Percentiles rank a stretch among this genome's conserved stretches.
phyloP scores from a whole-genome alignment of 2,329 filamentous ascomycete species.

The Botrytis sinoallii region DNA sequence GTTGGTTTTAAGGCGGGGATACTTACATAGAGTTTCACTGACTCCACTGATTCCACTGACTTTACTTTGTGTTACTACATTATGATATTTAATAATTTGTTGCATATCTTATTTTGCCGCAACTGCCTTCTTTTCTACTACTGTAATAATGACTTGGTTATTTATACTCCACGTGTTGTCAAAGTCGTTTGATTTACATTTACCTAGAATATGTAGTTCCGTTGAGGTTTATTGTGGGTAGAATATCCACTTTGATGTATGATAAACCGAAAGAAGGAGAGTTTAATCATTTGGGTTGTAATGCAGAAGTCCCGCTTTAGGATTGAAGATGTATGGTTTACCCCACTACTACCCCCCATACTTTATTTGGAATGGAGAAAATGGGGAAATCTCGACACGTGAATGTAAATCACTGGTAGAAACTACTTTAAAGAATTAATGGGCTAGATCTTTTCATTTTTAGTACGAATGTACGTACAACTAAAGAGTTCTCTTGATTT shows the following conservation, averaged over 20 bases:
- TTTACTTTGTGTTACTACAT: background rate
- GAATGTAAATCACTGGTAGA: background rate
- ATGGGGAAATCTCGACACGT: background rate
- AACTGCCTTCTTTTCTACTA: background rate
- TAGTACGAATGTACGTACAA: background rate
- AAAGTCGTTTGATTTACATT: background rate
- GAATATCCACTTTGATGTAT: slow-evolving; percentile 3
- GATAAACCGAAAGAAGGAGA: background rate
- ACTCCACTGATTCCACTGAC: background rate
- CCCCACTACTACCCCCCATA: slow-evolving; percentile 14
- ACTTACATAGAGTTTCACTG: background rate
- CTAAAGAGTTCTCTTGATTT: background rate
- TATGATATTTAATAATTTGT: background rate
- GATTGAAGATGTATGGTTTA: background rate
- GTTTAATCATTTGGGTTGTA: background rate
- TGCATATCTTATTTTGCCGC: slow-evolving; percentile 12
- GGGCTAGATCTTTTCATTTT: background rate
- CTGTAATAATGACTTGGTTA: background rate
- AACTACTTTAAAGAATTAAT: background rate
- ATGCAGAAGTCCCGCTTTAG: slow-evolving; percentile 1
- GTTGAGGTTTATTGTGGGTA: background rate
- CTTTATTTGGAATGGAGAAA: background rate
- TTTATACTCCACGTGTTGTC: background rate
- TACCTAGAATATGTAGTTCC: background rate
- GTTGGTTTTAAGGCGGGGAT: background rate